Evolutionary conservation across 1,284 basidiomycete genomes (phyloP).

Genomic region (Austroboletus novae-zelandiae): DNA sequence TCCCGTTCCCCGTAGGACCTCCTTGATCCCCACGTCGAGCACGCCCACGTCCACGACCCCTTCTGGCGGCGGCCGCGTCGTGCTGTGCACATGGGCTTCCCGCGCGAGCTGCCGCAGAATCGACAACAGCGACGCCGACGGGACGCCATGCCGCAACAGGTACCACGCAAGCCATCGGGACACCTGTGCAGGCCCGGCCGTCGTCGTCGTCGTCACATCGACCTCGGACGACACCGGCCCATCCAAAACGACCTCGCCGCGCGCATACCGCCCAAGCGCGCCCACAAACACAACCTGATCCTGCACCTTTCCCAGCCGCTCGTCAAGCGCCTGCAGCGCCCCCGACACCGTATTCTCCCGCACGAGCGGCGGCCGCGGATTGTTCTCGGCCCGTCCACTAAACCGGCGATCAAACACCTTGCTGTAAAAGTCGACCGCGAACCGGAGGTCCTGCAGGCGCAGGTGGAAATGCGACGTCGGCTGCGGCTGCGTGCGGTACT

Average conservation of each 20-base stretch:
- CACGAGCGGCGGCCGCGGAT: conserved; percentile 60
- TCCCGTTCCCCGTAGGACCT: conserved; percentile 65
- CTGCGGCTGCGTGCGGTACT: conserved; percentile 57
- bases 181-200: conserved; percentile 22
- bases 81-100: conserved; percentile 56
- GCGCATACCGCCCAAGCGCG: conserved; percentile 52
- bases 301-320: conserved; percentile 48
- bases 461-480: conserved; percentile 60
- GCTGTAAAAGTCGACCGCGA: conserved; percentile 70
- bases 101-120: conserved; percentile 57
- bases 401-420: conserved; percentile 70
- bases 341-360: conserved; percentile 67
- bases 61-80: conserved; percentile 40
- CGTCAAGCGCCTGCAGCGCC: conserved; percentile 58
- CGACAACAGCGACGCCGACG: conserved; percentile 59
- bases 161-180: conserved; percentile 53
- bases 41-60: conserved; percentile 46
- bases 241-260: conserved; percentile 40
- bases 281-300: conserved; percentile 42
- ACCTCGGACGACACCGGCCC: conserved; percentile 2
- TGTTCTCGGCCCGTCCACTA: conserved; percentile 62
- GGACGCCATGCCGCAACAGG: conserved; percentile 64
- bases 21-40: conserved; percentile 62
- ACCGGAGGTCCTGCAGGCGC: conserved; percentile 65
- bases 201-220: neutral